Evolutionary conservation across 371 early-diverging fungal species (phyloP), one percentile per base, ranked within the genome.

Genomic region (Mortierella sp.): DNA sequence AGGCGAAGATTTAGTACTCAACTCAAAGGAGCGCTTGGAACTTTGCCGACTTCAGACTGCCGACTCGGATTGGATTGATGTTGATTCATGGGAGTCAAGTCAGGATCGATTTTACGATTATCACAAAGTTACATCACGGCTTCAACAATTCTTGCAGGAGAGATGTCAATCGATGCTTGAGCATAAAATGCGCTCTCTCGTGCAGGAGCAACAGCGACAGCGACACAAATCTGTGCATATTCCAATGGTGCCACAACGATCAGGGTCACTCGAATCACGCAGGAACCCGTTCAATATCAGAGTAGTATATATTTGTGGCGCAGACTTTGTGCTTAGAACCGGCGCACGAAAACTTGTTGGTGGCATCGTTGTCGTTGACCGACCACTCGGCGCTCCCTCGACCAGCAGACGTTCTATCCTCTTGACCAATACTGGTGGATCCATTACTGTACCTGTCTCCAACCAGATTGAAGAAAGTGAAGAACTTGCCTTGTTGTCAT

Each of bases 31-130:
- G 35, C 70, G 83, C 22, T 40, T 75, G 49, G 80, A 72, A 15
- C 72, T 83, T 51, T 75, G 75, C 59, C 70, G 72, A 4, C 67
- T 79, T 2, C 80, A 75, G 49, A 79, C 75, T 1, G 45, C 54
- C 2, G 76, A 79, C 19, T 79, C 80, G 2, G 56, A 75, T 70
- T 83, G 83, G 83, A 75, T 83, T 40, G 83, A 83, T 67, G 80
- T 83, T 4, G 75, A 75, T 35, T 43, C 66, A 8, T 83, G 83
- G 83, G 83, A 83, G 70, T 31, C 80, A 37, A 79, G 15, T 22
- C 66, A 72, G 63, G 61, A 60, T 37, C 54, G 26, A 10, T 75
- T 83, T 55, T 65, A 61, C 28, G 70, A 69, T 34, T 79, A 67
- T 51, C 60, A 66, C 69, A 66, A 75, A 32, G 83, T 83, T 34